These are phyloP conservation scores for Xylaria sp. DNA, from an alignment of 2,329 filamentous ascomycete genomes.

Conservation along the genomic window DNA sequence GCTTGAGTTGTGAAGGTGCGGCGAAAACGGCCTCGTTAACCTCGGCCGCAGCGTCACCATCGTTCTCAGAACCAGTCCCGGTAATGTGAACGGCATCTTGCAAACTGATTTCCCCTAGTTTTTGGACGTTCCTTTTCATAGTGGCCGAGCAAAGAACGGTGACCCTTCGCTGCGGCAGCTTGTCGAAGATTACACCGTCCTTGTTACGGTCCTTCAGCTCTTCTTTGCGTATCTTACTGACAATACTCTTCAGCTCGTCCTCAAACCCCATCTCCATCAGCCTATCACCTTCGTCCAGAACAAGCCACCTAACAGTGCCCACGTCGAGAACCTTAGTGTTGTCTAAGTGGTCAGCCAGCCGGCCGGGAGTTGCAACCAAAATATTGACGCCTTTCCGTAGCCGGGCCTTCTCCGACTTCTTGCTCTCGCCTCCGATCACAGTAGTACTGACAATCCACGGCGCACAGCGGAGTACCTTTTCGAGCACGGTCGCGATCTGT, in stretches of 20 bases:
- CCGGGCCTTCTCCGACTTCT: constrained; percentile 88
- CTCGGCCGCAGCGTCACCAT: constrained; percentile 58
- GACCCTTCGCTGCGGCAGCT: constrained; percentile 79
- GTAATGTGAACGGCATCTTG: constrained; percentile 92
- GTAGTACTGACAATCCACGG: constrained; percentile 95
- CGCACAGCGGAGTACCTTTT: constrained; percentile 85
- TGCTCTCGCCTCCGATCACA: constrained; percentile 76
- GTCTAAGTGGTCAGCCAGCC: constrained; percentile 89
- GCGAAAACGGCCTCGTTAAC: constrained; percentile 71
- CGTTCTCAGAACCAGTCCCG: constrained; percentile 65
- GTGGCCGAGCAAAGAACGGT: constrained; percentile 96
- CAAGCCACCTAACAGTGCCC: constrained; percentile 89
- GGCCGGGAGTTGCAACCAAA: constrained; percentile 91
- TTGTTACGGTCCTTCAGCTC: constrained; percentile 68
- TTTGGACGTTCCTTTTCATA: constrained; percentile 97
- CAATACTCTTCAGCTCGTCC: constrained; percentile 88
- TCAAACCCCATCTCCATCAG: constrained; percentile 99
- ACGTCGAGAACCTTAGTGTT: constrained; percentile 91
- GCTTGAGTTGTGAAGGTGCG: constrained; percentile 92
- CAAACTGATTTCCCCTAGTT: constrained; percentile 91
- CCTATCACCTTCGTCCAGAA: constrained; percentile 96
- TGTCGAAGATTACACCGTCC: constrained; percentile 66
- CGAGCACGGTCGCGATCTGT: constrained; percentile 89
- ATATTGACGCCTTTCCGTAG: constrained; percentile 96
- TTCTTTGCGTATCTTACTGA: constrained; percentile 78